A percentile compares a stretch with the other conserved stretches of the same genome.
Evolutionary conservation across 257 asterid species (phyloP).

Genomic region (Petunia axillaris): DNA sequence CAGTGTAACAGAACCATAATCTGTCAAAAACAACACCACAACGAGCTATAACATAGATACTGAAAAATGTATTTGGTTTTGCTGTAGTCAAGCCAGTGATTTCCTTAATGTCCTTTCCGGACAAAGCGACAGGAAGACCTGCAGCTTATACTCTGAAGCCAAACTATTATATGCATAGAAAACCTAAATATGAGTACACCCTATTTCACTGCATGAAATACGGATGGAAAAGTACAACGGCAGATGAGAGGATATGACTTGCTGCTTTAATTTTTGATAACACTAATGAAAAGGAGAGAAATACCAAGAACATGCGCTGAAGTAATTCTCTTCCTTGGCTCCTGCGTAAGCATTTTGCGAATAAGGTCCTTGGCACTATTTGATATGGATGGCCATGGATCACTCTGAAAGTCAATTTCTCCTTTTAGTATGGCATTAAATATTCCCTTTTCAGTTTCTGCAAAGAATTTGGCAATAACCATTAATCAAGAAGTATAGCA

Average conservation of each 20-base stretch:
- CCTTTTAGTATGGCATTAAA: slow-evolving; percentile 86
- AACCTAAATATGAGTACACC: background rate
- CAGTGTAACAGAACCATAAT: background rate
- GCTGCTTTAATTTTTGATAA: background rate
- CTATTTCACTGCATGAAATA: background rate
- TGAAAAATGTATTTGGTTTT: background rate
- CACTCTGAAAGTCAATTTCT: slow-evolving; percentile 79
- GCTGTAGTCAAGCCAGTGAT: background rate
- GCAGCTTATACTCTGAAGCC: background rate
- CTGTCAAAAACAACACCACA: background rate
- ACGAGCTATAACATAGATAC: background rate
- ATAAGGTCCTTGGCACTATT: slow-evolving; percentile 83
- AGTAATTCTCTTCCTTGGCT: slow-evolving; percentile 77
- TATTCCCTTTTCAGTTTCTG: slow-evolving; percentile 96
- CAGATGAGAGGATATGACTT: background rate
- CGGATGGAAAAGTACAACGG: background rate
- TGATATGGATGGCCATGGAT: slow-evolving; percentile 92
- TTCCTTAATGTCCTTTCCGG: background rate
- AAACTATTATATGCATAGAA: background rate
- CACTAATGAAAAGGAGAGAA: slow-evolving; percentile 21
- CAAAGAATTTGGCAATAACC: slow-evolving; percentile 15
- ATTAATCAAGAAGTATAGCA: background rate
- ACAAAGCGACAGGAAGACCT: background rate
- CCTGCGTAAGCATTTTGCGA: slow-evolving; percentile 79
- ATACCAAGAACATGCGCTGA: slow-evolving; percentile 88